These are phyloP conservation scores for Geotrichum europaeum DNA, from an alignment of 1,139 yeast genomes.

Conservation along the genomic window DNA sequence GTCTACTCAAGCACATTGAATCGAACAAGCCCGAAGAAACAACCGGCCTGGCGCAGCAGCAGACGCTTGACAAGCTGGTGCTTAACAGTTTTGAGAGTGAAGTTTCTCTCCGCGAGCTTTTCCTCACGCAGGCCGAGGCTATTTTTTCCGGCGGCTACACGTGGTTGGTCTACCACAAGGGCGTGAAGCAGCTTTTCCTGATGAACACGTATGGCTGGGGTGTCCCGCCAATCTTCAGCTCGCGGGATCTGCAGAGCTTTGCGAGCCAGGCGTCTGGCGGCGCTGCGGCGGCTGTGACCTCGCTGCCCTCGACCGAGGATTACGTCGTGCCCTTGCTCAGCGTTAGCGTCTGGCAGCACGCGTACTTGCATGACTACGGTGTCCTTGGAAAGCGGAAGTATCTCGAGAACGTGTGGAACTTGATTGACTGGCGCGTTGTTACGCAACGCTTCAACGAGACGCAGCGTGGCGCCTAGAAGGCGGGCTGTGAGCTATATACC, in stretches of 20 bases:
- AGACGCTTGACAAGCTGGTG: not conserved
- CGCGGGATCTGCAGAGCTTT: conserved; percentile 43
- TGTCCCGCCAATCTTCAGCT: conserved; percentile 67
- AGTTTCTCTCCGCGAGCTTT: conserved; percentile 50
- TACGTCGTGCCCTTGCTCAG: conserved; percentile 59
- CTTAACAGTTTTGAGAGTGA: conserved; percentile 36
- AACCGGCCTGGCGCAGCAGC: not conserved
- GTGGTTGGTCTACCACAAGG: conserved; percentile 58
- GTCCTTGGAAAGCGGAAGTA: conserved; percentile 70
- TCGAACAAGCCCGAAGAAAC: not conserved
- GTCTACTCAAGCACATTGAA: conserved; percentile 1
- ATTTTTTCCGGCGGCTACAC: conserved; percentile 79
- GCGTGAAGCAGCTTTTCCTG: conserved; percentile 51
- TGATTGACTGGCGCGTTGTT: conserved; percentile 83
- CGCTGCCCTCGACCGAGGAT: conserved; percentile 4
- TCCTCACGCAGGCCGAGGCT: conserved; percentile 55
- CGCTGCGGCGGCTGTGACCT: not conserved
- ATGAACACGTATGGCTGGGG: conserved; percentile 78
- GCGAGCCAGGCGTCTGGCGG: not conserved
- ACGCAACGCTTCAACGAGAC: conserved; percentile 21
- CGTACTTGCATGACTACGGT: conserved; percentile 82
- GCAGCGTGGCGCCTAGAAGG: not conserved
- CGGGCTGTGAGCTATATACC: conserved; percentile 1
- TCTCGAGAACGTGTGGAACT: conserved; percentile 67
- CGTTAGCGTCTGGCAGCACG: conserved; percentile 81